Evolutionary conservation across 768 basidiomycete genomes (phyloP).

Genomic region (Dioszegia crocea): DNA sequence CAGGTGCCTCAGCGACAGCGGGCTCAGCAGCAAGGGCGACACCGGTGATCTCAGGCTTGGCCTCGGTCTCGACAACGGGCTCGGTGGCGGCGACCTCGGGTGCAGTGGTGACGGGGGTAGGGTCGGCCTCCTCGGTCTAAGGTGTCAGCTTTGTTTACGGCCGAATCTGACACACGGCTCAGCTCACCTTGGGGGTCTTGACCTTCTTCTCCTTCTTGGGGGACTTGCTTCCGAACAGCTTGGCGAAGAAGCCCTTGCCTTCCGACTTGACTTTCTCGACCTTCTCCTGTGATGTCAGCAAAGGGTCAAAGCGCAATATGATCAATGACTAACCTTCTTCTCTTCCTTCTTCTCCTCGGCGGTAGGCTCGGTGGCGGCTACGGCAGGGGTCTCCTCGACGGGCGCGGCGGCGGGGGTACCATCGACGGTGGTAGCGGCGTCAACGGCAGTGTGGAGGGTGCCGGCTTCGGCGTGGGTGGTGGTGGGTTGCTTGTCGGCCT

Average conservation of each 20-base stretch:
- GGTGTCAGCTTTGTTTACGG: conserved; percentile 14
- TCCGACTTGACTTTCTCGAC: conserved; percentile 52
- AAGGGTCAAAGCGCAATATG: conserved; percentile 9
- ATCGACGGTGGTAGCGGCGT: conserved; percentile 38
- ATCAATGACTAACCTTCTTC: conserved; percentile 30
- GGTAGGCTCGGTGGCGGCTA: conserved; percentile 47
- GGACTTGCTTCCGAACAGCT: conserved; percentile 60
- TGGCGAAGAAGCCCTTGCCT: conserved; percentile 65
- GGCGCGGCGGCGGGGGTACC: conserved; percentile 37
- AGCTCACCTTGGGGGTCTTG: conserved; percentile 56
- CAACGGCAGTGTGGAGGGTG: conserved; percentile 35
- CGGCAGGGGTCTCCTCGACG: conserved; percentile 37
- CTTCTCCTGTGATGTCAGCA: conserved; percentile 52
- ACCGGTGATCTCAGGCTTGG: conserved; percentile 9
- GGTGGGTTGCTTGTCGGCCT: conserved; percentile 33
- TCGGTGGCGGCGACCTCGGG: conserved; percentile 50
- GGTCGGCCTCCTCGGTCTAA: conserved; percentile 44
- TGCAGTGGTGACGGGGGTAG: conserved; percentile 18
- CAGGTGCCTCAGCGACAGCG: conserved; percentile 21
- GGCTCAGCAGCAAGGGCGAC: conserved; percentile 52
- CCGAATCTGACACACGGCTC: neutral
- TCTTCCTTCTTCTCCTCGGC: conserved; percentile 49
- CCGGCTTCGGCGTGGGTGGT: conserved; percentile 41
- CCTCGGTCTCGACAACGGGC: conserved; percentile 15
- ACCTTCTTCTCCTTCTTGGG: conserved; percentile 58